Evolutionary conservation across 2,329 filamentous ascomycete species (phyloP), one percentile per base, ranked within the genome.

Genomic region (Scedosporium dehoogii): DNA sequence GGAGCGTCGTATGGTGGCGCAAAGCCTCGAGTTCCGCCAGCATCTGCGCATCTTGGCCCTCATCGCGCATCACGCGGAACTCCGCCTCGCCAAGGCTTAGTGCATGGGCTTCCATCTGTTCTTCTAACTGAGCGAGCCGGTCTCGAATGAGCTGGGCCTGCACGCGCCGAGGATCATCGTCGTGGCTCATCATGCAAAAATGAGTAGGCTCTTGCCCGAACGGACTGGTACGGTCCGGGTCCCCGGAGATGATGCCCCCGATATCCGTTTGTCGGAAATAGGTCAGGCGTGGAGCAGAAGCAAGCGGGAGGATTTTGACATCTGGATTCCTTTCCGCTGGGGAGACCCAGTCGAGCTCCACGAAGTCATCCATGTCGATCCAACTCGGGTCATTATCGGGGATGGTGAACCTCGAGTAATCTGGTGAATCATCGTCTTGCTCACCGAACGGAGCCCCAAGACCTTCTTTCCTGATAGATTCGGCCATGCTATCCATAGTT

Each of bases 341-440:
- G 25, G 97, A 76, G 61, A 96, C 92, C 93, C 93, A 97, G 72
- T 97, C 96, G 23, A 99, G 78, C 73, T 99, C 94, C 33, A 99
- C 92, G 74, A 99, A 99, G 72, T 99, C 94, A 71, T 99, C 94
- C 92, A 99, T 97, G 70, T 99, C 94, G 65, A 99, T 92, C 94
- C 94, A 99, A 62, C 88, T 92, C 67, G 92, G 87, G 70, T 99
- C 94, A 62, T 96, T 90, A 72, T 99, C 94, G 0, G 94, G 93
- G 59, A 99, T 99, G 0, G 88, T 93, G 71, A 99, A 99, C 61
- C 89, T 88, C 0, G 92, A 96, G 59, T 96, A 79, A 71, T 93
- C 88, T 3, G 84, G 84, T 6, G 83, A 82, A 7, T 82, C 81
- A 3, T 77, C 76, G 27, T 85, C 82, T 60, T 81, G 75, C 61